Percentiles rank a stretch among this genome's conserved stretches.
These are phyloP conservation scores for Carallia pectinifolia DNA, from an alignment of 345 rosid genomes.

Conservation along the genomic window DNA sequence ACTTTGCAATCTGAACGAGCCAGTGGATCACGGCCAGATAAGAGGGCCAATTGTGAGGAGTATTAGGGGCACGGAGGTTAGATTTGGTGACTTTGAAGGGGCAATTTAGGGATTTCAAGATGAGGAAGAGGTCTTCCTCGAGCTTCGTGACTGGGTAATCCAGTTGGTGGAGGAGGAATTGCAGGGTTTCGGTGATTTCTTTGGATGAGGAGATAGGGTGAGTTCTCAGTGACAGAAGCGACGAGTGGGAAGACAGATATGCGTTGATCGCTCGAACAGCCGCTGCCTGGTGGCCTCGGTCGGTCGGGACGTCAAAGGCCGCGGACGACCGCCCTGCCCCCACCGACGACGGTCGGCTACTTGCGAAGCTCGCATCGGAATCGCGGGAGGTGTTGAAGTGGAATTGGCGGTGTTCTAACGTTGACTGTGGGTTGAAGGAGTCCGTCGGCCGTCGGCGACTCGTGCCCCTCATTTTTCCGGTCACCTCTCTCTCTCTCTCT, in stretches of 20 bases:
- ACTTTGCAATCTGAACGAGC: constrained; percentile 66
- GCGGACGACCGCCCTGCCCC: constrained; percentile 51
- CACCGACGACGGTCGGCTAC: constrained; percentile 80
- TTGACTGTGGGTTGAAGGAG: constrained; percentile 28
- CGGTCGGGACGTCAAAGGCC: constrained; percentile 43
- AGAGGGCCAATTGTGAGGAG: constrained; percentile 91
- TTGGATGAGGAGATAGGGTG: constrained; percentile 50
- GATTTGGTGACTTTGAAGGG: constrained; percentile 77
- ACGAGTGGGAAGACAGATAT: constrained; percentile 57
- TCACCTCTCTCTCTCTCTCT: too few relatives aligned
- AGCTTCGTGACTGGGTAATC: constrained; percentile 49
- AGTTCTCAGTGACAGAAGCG: constrained; percentile 8
- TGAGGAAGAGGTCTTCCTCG: constrained; percentile 63
- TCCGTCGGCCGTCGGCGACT: constrained; percentile 32
- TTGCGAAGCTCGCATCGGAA: constrained; percentile 86
- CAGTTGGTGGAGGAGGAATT: constrained; percentile 48
- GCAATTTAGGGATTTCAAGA: constrained; percentile 54
- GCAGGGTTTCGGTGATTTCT: constrained; percentile 59
- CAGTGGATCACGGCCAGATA: constrained; percentile 69
- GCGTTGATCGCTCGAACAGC: constrained; percentile 60
- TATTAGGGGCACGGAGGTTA: constrained; percentile 69
- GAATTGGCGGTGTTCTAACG: constrained; percentile 30
- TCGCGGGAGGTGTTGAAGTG: constrained; percentile 45
- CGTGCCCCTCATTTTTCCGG: constrained; percentile 22
- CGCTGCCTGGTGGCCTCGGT: constrained; percentile 54